phyloP scores from a whole-genome alignment of 129 eudicot species.

The Arctium lappa region DNA sequence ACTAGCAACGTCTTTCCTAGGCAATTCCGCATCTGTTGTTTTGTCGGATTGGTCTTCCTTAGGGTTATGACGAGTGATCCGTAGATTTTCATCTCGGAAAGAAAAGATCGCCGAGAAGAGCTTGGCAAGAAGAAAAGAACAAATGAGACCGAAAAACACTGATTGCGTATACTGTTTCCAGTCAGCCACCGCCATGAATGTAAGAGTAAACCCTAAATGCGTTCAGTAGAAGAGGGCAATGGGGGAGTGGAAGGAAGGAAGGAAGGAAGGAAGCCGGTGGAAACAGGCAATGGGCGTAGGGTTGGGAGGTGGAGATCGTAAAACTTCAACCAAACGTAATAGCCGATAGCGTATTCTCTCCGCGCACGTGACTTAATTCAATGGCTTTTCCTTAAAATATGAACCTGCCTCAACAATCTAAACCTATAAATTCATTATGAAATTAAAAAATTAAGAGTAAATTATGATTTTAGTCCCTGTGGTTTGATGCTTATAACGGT shows the following conservation, averaged over 20 bases:
- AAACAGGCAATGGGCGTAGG: not conserved
- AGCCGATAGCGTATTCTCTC: slow-evolving; percentile 26
- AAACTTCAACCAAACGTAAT: slow-evolving; percentile 19
- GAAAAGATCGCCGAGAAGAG: slow-evolving; percentile 75
- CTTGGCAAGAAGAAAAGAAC: slow-evolving; percentile 82
- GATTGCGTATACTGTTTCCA: slow-evolving; percentile 63
- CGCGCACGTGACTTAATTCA: slow-evolving; percentile 31
- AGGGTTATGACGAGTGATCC: slow-evolving; percentile 30
- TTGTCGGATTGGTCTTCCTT: not conserved
- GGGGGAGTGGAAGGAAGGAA: not conserved
- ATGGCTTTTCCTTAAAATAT: not conserved
- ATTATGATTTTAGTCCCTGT: too few relatives aligned
- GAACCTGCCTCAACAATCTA: not conserved
- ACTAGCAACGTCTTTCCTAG: slow-evolving; percentile 14
- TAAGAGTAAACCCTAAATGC: slow-evolving; percentile 5
- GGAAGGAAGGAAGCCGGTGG: not conserved
- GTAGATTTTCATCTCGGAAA: slow-evolving; percentile 51
- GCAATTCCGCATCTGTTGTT: too few relatives aligned
- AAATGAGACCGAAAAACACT: slow-evolving; percentile 53
- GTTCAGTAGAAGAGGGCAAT: not conserved
- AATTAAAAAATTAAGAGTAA: too few relatives aligned
- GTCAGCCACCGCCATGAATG: slow-evolving; percentile 45
- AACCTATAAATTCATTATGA: too few relatives aligned
- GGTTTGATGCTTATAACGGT: too few relatives aligned
- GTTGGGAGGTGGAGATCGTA: not conserved